These are phyloP conservation scores for Scutellospora calospora DNA, from an alignment of 371 early-diverging fungal genomes.

Conservation along the genomic window DNA sequence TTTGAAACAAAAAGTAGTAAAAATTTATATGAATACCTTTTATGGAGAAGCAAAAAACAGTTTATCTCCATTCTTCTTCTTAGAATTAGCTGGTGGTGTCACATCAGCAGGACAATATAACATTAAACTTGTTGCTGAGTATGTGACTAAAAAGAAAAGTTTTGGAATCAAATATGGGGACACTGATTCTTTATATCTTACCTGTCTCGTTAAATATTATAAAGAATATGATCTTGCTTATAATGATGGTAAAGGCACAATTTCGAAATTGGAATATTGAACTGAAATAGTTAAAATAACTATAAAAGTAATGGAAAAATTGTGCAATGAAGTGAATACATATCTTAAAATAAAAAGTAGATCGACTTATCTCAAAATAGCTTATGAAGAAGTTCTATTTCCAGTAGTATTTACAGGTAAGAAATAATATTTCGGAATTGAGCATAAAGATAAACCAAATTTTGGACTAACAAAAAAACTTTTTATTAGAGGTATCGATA, in stretches of 20 bases:
- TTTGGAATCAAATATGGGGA: background rate
- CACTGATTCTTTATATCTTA: constrained; percentile 30
- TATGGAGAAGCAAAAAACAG: constrained; percentile 17
- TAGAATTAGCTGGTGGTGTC: background rate
- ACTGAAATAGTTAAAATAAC: constrained; percentile 20
- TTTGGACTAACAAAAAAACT: constrained; percentile 9
- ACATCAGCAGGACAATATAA: constrained; percentile 10
- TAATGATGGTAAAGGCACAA: background rate
- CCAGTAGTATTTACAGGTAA: background rate
- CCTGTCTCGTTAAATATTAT: constrained; percentile 16
- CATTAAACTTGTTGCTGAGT: constrained; percentile 24
- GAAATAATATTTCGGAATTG: background rate
- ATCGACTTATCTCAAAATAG: constrained; percentile 31
- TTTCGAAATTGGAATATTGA: constrained; percentile 9
- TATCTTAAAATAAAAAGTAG: constrained; percentile 1
- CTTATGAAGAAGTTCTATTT: constrained; percentile 37
- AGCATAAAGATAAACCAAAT: background rate
- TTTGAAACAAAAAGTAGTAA: constrained; percentile 23
- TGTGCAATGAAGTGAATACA: constrained; percentile 7
- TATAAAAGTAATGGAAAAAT: constrained; percentile 17
- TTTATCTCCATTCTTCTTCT: background rate
- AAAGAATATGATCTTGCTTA: constrained; percentile 2
- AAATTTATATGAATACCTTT: constrained; percentile 32
- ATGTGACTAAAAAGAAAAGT: background rate
- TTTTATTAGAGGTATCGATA: constrained; percentile 26